These are phyloP conservation scores for Ehretia macrophylla DNA, from an alignment of 257 asterid species.

Conservation along the genomic window DNA sequence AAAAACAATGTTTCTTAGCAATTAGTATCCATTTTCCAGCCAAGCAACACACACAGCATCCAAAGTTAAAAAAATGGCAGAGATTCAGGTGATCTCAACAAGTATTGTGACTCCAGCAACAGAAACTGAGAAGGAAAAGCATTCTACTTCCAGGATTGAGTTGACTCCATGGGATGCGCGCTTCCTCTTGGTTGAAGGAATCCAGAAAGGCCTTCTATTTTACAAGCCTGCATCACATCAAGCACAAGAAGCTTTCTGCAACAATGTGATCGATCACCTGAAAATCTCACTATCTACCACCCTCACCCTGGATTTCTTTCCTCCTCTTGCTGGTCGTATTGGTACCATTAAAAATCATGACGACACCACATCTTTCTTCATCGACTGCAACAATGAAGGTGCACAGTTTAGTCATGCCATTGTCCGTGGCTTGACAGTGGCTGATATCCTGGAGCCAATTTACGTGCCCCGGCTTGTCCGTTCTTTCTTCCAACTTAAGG, in stretches of 20 bases:
- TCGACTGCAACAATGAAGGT: constrained; percentile 11
- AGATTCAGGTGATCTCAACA: constrained; percentile 12
- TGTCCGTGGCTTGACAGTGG: constrained; percentile 4
- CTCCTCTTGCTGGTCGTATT: constrained; percentile 50
- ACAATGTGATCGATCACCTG: constrained; percentile 7
- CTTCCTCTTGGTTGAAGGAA: constrained; percentile 9
- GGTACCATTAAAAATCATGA: constrained; percentile 9
- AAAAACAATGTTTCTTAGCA: too few relatives aligned
- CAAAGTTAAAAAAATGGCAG: constrained; percentile 8
- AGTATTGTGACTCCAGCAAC: constrained; percentile 1
- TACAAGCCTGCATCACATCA: constrained; percentile 8
- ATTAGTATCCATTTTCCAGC: too few relatives aligned
- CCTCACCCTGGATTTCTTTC: constrained; percentile 31
- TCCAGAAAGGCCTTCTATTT: constrained; percentile 19
- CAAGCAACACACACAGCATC: too few relatives aligned
- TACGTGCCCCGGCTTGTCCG: constrained; percentile 22
- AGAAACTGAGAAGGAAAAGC: not conserved
- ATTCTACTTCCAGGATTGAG: not conserved
- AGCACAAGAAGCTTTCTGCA: not conserved
- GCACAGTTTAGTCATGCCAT: constrained; percentile 20
- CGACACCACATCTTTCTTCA: not conserved
- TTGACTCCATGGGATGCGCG: constrained; percentile 26
- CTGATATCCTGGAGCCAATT: constrained; percentile 18
- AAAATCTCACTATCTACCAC: constrained; percentile 17
- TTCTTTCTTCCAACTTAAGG: constrained; percentile 29